Percentiles rank a stretch among this genome's conserved stretches.
Evolutionary conservation across 768 basidiomycete species (phyloP).

Genomic region (Tylopilus sp.): DNA sequence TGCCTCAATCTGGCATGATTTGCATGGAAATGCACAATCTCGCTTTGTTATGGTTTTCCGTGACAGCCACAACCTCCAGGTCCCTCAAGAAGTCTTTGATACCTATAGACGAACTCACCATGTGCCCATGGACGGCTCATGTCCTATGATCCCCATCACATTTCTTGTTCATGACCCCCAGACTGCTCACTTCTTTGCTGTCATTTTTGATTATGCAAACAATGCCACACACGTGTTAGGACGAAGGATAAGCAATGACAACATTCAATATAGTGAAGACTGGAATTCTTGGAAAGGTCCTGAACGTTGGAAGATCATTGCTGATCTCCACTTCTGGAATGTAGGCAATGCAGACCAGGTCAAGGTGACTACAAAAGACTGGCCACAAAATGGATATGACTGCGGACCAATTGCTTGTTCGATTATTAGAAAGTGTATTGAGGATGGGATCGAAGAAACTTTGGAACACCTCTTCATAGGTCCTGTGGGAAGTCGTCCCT

Average conservation of each 20-base stretch:
- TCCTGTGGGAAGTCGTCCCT: background rate
- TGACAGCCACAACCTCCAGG: background rate
- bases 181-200: background rate
- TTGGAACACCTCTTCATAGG: background rate
- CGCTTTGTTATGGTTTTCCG: background rate
- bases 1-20: background rate
- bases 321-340: constrained; percentile 1
- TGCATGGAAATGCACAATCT: background rate
- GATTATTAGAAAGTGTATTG: background rate
- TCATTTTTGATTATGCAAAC: background rate
- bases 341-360: background rate
- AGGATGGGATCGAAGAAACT: background rate
- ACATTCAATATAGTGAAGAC: background rate
- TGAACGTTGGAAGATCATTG: background rate
- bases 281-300: constrained; percentile 1
- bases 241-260: background rate
- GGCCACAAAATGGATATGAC: constrained; percentile 8
- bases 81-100: background rate
- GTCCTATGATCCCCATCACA: background rate
- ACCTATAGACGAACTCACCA: background rate
- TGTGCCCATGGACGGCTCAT: background rate
- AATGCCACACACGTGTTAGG: background rate
- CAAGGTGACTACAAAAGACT: background rate
- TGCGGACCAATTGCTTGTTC: constrained; percentile 1
- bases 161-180: background rate